phyloP scores from a whole-genome alignment of 2,329 filamentous ascomycete species.

The Fusarium sulawesiense region DNA sequence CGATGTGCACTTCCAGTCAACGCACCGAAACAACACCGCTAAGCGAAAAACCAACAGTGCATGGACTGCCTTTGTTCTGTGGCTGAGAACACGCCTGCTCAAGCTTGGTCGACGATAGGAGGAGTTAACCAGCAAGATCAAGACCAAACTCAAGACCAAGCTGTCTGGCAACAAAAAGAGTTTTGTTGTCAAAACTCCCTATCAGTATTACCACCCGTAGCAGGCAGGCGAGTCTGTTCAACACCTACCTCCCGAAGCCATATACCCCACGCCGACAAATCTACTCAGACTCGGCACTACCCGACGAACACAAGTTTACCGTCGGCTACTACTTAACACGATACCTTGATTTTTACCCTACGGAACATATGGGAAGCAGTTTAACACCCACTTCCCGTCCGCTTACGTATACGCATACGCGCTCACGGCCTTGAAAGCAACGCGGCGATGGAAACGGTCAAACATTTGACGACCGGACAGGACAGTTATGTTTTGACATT shows the following conservation, averaged over 20 bases:
- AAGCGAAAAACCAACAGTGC: conserved; percentile 71
- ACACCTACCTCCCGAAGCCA: conserved; percentile 26
- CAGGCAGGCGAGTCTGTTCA: conserved; percentile 6
- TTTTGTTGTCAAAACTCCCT: conserved; percentile 23
- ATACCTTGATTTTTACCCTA: conserved; percentile 24
- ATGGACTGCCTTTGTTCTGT: conserved; percentile 73
- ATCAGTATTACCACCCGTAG: conserved; percentile 20
- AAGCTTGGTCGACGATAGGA: conserved; percentile 56
- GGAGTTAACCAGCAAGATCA: conserved; percentile 36
- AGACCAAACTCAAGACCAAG: conserved; percentile 27
- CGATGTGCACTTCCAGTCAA: conserved; percentile 58
- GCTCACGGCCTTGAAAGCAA: conserved; percentile 39
- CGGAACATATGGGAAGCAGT: conserved; percentile 12
- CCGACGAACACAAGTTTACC: conserved; percentile 10
- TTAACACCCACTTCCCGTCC: conserved; percentile 18
- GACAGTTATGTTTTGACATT: conserved; percentile 34
- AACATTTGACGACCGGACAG: conserved; percentile 19
- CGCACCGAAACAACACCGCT: conserved; percentile 58
- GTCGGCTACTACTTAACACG: conserved; percentile 5
- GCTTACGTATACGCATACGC: conserved; percentile 30
- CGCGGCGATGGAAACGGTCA: conserved; percentile 24
- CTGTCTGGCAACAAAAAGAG: conserved; percentile 22
- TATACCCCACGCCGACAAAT: conserved; percentile 28
- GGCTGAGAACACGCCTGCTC: conserved; percentile 67
- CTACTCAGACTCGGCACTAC: conserved; percentile 9